Evolutionary conservation across 83 land plant species (phyloP).

Genomic region (Picea mariana): DNA sequence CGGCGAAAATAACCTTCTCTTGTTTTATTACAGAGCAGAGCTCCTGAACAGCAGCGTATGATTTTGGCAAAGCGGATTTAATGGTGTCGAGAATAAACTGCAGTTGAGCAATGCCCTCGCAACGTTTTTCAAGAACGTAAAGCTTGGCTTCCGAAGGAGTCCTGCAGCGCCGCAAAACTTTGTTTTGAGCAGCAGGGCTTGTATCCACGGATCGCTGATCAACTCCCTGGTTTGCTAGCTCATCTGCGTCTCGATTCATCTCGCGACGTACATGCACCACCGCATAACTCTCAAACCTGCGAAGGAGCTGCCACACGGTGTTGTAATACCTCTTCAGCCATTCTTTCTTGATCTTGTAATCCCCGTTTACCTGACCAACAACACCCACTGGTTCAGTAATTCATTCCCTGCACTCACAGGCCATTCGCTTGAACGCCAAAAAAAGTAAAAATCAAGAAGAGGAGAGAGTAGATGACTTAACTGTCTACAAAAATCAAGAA

Average conservation of each 20-base stretch:
- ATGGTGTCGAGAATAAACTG: neutral
- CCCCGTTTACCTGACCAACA: too few species aligned
- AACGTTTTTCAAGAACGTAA: neutral
- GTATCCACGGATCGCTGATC: neutral
- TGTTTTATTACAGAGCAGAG: too few species aligned
- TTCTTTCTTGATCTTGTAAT: too few species aligned
- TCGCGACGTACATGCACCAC: neutral
- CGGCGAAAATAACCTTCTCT: too few species aligned
- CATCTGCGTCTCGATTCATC: neutral
- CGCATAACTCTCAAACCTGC: neutral
- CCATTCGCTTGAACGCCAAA: too few species aligned
- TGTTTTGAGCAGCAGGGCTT: neutral
- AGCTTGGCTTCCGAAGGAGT: neutral
- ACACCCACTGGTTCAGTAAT: too few species aligned
- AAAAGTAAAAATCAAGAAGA: too few species aligned
- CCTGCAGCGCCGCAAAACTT: neutral
- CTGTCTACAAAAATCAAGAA: too few species aligned
- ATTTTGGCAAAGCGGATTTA: neutral
- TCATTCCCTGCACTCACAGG: too few species aligned
- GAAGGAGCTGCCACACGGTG: neutral
- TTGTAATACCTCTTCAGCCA: neutral
- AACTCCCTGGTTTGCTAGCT: neutral
- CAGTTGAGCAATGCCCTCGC: neutral
- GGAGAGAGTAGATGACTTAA: too few species aligned
- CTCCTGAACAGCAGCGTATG: neutral